These are phyloP conservation scores for Colletotrichum graminicola DNA, from an alignment of 2,329 filamentous ascomycete genomes.

Conservation along the genomic window DNA sequence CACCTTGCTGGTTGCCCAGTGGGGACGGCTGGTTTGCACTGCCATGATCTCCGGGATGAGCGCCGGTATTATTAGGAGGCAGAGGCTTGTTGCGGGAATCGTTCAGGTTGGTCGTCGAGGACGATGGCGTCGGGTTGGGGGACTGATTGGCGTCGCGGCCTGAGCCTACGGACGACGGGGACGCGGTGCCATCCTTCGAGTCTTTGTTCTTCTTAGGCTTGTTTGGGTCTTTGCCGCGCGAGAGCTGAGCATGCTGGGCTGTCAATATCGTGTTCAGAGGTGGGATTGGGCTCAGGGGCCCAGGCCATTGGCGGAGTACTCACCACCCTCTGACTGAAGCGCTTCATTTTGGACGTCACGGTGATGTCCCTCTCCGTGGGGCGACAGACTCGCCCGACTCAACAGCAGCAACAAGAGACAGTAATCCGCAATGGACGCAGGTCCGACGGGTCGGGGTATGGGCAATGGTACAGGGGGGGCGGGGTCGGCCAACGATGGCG, in stretches of 20 bases:
- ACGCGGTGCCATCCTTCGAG: constrained; percentile 81
- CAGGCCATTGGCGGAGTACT: constrained; percentile 55
- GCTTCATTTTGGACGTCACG: constrained; percentile 81
- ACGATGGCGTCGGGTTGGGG: constrained; percentile 81
- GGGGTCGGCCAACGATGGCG: constrained; percentile 11
- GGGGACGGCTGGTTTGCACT: constrained; percentile 56
- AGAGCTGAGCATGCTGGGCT: constrained; percentile 77
- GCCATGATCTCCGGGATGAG: constrained; percentile 58
- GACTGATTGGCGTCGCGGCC: constrained; percentile 71
- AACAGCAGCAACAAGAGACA: constrained; percentile 28
- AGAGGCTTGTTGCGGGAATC: constrained; percentile 87
- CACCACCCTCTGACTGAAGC: constrained; percentile 97
- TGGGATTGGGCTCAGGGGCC: constrained; percentile 37
- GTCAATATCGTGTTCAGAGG: constrained; percentile 55
- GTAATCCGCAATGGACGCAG: constrained; percentile 27
- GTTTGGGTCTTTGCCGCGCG: constrained; percentile 86
- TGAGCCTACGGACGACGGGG: constrained; percentile 71
- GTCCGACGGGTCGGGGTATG: constrained; percentile 28
- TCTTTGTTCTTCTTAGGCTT: constrained; percentile 87
- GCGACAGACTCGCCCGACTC: constrained; percentile 40
- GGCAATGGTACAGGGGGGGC: constrained; percentile 10
- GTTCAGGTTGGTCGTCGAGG: constrained; percentile 87
- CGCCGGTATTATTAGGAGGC: constrained; percentile 65
- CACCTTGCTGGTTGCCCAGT: constrained; percentile 50
- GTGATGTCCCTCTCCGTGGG: constrained; percentile 39